These are phyloP conservation scores for Diaporthe sp. DNA, from an alignment of 2,329 filamentous ascomycete species.

Conservation along the genomic window DNA sequence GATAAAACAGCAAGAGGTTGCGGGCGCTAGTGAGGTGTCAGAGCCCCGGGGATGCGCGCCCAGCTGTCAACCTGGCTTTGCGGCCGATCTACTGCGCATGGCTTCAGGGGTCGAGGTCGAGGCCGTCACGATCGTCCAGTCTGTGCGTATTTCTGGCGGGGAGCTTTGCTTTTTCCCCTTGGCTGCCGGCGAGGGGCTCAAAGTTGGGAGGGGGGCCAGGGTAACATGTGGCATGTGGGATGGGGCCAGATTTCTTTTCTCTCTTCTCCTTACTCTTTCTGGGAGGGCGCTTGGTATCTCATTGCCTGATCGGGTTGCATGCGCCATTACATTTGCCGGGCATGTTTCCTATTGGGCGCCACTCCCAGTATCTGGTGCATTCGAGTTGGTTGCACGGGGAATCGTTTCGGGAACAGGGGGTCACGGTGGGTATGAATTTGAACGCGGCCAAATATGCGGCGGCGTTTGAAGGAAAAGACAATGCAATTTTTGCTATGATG, in stretches of 20 bases:
- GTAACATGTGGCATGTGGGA: not conserved
- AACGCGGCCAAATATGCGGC: too few relatives aligned
- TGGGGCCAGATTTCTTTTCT: not conserved
- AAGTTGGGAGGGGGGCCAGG: not conserved
- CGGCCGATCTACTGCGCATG: not conserved
- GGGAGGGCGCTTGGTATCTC: not conserved
- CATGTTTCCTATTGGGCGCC: conserved; percentile 18
- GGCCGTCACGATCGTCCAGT: not conserved
- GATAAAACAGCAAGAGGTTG: not conserved
- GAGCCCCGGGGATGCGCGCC: not conserved
- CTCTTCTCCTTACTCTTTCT: not conserved
- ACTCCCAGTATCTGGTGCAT: not conserved
- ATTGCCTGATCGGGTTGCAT: not conserved
- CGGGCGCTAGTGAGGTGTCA: conserved; percentile 2
- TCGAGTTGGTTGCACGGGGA: not conserved
- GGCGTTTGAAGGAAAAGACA: not conserved
- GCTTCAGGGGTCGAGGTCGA: not conserved
- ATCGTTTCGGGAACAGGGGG: not conserved
- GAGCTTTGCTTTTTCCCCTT: not conserved
- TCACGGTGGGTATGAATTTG: not conserved
- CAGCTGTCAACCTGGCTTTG: not conserved
- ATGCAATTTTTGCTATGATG: not conserved
- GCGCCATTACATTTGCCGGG: not conserved
- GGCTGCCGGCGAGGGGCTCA: not conserved
- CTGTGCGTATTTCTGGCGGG: not conserved